A percentile compares a stretch with the other conserved stretches of the same genome.
phyloP scores from a whole-genome alignment of 805 yeast species.

The Cyberlindnera petersonii region DNA sequence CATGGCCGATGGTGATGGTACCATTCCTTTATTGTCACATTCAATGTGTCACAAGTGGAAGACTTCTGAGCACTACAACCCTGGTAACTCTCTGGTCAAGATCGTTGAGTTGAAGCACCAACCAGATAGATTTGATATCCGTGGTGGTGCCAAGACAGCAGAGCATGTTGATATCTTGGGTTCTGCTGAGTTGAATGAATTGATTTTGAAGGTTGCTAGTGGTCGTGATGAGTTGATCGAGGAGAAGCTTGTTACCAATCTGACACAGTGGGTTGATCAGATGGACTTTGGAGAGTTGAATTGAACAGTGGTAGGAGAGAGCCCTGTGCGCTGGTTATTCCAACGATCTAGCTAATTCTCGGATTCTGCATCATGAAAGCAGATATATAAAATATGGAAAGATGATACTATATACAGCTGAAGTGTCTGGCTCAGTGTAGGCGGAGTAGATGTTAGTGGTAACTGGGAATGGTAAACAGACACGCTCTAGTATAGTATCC shows the following conservation, averaged over 20 bases:
- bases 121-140: constrained; percentile 88
- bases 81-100: constrained; percentile 67
- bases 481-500: too few species aligned
- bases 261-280: constrained; percentile 53
- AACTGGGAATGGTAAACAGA: too few species aligned
- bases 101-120: constrained; percentile 90
- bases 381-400: too few species aligned
- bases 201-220: constrained; percentile 74
- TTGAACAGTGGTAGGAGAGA: too few species aligned
- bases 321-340: too few species aligned
- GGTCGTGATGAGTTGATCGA: constrained; percentile 72
- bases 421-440: too few species aligned
- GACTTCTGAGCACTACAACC: constrained; percentile 67
- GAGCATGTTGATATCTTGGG: constrained; percentile 98
- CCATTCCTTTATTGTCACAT: constrained; percentile 84
- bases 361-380: too few species aligned
- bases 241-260: constrained; percentile 52
- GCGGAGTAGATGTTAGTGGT: too few species aligned
- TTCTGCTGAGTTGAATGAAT: constrained; percentile 85
- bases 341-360: too few species aligned
- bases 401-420: too few species aligned
- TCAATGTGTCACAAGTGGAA: constrained; percentile 91
- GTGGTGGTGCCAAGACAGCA: constrained; percentile 97
- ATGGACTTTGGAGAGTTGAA: constrained; percentile 22
- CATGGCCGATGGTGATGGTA: constrained; percentile 94